Evolutionary conservation across 768 basidiomycete species (phyloP), one percentile per base, ranked within the genome.

Genomic region (Suillus ampliporus): DNA sequence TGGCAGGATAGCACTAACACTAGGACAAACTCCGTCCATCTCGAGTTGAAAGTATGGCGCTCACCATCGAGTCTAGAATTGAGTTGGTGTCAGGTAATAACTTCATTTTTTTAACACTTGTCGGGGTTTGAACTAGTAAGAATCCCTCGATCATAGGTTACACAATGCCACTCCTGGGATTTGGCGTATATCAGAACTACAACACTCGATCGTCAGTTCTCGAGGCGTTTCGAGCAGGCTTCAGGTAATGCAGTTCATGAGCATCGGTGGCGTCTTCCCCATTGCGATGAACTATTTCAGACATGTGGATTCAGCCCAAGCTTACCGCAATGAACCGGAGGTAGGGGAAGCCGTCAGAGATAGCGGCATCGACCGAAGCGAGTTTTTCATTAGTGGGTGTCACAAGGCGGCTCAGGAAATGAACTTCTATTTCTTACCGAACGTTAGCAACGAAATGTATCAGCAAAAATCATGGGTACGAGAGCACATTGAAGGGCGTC

Each of bases 231-330:
- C 78, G 80, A 63, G 82, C 79, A 23, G 91, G 91, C n/a, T 92
- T 91, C 71, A 79, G 83, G 87, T 84, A 63, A 58, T 69, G 23
- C 9, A 31, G 63, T 40, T 43, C 23, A 8, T 17, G 28, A 41
- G 52, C 46, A 53, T 60, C 11, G 50, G 14, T 52, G 28, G 40
- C n/a, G 15, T 31, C 26, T 35, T 8, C 38, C 17, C 3, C 21
- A n/a, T 15, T 38, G 44, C 10, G 9, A 19, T 6, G 28, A 48
- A 46, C 43, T n/a, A 43, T 35, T 21, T 5, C 60, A 90, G 91
- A 60, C 92, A 91, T 61, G 77, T 92, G 47, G 92, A 93, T 72
- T 84, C 89, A 1, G 92, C 92, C 1, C 88, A 89, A 65, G 77
- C 79, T 40, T 93, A 92, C 71, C 77, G 76, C 61, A 91, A 90